phyloP scores from a whole-genome alignment of 371 early-diverging fungal genomes.

The Blakeslea trispora region DNA sequence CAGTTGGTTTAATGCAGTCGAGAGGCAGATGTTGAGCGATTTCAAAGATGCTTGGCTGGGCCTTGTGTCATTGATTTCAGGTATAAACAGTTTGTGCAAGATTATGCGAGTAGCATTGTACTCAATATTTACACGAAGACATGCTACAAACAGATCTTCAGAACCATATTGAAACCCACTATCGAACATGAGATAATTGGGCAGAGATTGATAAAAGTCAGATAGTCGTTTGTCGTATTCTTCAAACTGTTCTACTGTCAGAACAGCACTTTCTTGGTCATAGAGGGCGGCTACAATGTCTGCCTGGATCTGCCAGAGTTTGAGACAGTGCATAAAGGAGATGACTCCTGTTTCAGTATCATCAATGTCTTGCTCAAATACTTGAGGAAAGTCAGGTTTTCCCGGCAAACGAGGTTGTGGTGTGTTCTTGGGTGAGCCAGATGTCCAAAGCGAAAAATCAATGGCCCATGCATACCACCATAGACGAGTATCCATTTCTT shows the following conservation, averaged over 20 bases:
- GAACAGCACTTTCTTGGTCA: slow-evolving; percentile 23
- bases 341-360: slow-evolving; percentile 32
- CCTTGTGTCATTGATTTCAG: slow-evolving; percentile 26
- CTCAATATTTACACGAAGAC: slow-evolving; percentile 38
- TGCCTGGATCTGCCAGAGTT: slow-evolving; percentile 31
- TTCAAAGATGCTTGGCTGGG: slow-evolving; percentile 27
- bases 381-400: slow-evolving; percentile 30
- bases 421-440: slow-evolving; percentile 32
- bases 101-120: slow-evolving; percentile 45
- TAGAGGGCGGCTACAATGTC: slow-evolving; percentile 30
- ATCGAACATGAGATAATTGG: slow-evolving; percentile 31
- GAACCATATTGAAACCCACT: slow-evolving; percentile 39
- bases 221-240: slow-evolving; percentile 26
- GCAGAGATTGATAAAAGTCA: slow-evolving; percentile 22
- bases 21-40: slow-evolving; percentile 37
- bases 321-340: slow-evolving; percentile 22
- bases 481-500: slow-evolving; percentile 41
- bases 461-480: slow-evolving; percentile 46
- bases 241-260: slow-evolving; percentile 26
- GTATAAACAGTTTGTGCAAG: slow-evolving; percentile 41
- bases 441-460: slow-evolving; percentile 34
- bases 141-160: slow-evolving; percentile 33
- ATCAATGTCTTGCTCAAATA: slow-evolving; percentile 42
- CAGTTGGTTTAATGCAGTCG: slow-evolving; percentile 28
- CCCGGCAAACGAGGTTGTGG: slow-evolving; percentile 28